Conservation (phyloP, 2,329 filamentous ascomycete species). For the Pseudogymnoascus verrucosus region DNA sequence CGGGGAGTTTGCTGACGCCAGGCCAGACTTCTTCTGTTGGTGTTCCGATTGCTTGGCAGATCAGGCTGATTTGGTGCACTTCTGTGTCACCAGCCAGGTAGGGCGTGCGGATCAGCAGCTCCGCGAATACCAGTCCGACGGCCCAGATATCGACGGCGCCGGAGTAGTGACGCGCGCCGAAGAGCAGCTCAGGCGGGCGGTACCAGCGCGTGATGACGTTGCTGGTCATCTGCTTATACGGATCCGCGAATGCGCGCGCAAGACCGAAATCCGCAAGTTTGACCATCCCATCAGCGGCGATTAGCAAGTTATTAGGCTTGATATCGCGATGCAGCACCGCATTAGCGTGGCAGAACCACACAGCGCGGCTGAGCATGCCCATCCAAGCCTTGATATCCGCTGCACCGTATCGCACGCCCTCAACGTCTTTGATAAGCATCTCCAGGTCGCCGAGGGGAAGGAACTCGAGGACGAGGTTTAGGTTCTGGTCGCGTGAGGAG, state of each 20-base stretch:
- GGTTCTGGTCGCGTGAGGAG: constrained; percentile 90
- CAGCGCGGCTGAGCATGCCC: constrained; percentile 86
- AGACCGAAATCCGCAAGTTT: constrained; percentile 98
- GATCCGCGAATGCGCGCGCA: constrained; percentile 81
- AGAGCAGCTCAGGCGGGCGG: constrained; percentile 86
- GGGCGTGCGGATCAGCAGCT: constrained; percentile 74
- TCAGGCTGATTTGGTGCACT: constrained; percentile 36
- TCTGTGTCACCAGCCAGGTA: constrained; percentile 81
- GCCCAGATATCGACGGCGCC: constrained; percentile 93
- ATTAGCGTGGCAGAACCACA: constrained; percentile 96
- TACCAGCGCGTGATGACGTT: constrained; percentile 98
- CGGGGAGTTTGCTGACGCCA: constrained; percentile 70
- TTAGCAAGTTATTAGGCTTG: constrained; percentile 96
- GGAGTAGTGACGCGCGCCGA: constrained; percentile 80
- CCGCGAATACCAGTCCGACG: constrained; percentile 85
- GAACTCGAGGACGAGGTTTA: constrained; percentile 92
- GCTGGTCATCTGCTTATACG: constrained; percentile 79
- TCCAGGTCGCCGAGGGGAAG: constrained; percentile 90
- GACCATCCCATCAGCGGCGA: constrained; percentile 84
- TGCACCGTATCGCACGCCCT: constrained; percentile 69
- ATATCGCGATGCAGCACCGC: constrained; percentile 94
- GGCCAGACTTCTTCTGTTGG: constrained; percentile 95
- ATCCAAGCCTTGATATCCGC: constrained; percentile 98
- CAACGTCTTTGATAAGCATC: constrained; percentile 81
- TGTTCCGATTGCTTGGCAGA: constrained; percentile 40